phyloP scores from a whole-genome alignment of 1,284 basidiomycete species.

The Xanthoconium separans region DNA sequence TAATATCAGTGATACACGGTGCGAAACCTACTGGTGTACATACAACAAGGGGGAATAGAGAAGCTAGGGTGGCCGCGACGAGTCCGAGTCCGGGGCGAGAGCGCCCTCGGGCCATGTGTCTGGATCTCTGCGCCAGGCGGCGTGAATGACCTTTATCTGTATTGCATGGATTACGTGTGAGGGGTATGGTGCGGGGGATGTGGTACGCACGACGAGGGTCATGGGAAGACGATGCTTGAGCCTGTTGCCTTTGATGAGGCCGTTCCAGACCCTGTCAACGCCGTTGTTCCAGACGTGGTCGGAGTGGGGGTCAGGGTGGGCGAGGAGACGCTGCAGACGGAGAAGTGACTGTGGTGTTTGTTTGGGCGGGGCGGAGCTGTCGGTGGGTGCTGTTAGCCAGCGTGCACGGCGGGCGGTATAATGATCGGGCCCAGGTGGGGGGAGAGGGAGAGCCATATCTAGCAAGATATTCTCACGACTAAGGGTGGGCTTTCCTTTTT shows the following conservation, averaged over 20 bases:
- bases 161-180: neutral
- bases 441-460: constrained; percentile 37
- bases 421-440: constrained; percentile 61
- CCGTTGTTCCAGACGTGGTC: constrained; percentile 57
- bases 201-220: constrained; percentile 53
- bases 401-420: constrained; percentile 60
- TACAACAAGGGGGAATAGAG: neutral
- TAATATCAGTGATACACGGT: constrained; percentile 4
- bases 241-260: constrained; percentile 52
- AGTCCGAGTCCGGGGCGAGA: constrained; percentile 57
- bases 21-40: constrained; percentile 8
- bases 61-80: constrained; percentile 24
- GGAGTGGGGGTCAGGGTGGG: constrained; percentile 44
- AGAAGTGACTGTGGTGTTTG: constrained; percentile 39
- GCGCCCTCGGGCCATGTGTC: constrained; percentile 68
- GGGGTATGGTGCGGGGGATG: constrained; percentile 1
- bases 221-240: constrained; percentile 62
- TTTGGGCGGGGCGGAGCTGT: constrained; percentile 17
- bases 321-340: constrained; percentile 56
- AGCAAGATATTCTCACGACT: constrained; percentile 24
- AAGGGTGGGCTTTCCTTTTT: too few relatives aligned
- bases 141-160: constrained; percentile 68
- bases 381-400: constrained; percentile 46
- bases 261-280: constrained; percentile 61
- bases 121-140: constrained; percentile 67